These are phyloP conservation scores for Cenchrus americanus DNA, from an alignment of 176 grass and related monocot species.

Conservation along the genomic window DNA sequence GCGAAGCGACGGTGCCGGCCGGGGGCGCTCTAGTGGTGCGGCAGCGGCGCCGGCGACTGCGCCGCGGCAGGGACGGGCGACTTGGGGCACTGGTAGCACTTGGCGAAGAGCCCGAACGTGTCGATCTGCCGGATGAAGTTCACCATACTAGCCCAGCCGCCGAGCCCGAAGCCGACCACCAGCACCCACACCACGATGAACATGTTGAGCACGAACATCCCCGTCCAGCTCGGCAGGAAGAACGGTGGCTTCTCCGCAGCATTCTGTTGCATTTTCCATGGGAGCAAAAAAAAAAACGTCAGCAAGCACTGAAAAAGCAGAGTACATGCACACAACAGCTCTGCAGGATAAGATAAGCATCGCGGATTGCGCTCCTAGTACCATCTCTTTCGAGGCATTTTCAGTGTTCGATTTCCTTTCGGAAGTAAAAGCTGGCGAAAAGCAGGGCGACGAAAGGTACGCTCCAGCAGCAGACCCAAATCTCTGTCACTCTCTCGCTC, in stretches of 20 bases:
- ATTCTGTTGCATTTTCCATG: conserved; percentile 48
- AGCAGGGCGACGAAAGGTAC: conserved; percentile 35
- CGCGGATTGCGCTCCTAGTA: not conserved
- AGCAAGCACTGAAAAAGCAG: not conserved
- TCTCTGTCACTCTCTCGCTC: not conserved
- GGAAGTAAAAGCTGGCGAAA: conserved; percentile 21
- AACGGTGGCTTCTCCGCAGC: conserved; percentile 74
- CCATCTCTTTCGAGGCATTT: not conserved
- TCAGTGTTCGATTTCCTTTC: conserved; percentile 2
- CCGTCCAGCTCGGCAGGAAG: conserved; percentile 84
- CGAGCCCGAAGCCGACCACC: conserved; percentile 82
- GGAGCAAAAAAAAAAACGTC: not conserved
- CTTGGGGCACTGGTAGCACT: conserved; percentile 93
- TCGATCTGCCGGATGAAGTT: conserved; percentile 82
- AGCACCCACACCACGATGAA: conserved; percentile 90
- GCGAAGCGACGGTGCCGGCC: not conserved
- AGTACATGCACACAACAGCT: not conserved
- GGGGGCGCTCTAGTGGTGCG: conserved; percentile 41
- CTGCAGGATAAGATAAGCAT: conserved; percentile 14
- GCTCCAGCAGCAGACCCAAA: conserved; percentile 28
- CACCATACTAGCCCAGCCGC: conserved; percentile 84
- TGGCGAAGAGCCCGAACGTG: conserved; percentile 89
- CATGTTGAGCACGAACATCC: conserved; percentile 71
- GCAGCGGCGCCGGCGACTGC: conserved; percentile 38
- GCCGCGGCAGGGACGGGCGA: not conserved